A percentile compares a stretch with the other conserved stretches of the same genome.
These are phyloP conservation scores for Thelephora ganbajun DNA, from an alignment of 768 basidiomycete genomes.

Conservation along the genomic window DNA sequence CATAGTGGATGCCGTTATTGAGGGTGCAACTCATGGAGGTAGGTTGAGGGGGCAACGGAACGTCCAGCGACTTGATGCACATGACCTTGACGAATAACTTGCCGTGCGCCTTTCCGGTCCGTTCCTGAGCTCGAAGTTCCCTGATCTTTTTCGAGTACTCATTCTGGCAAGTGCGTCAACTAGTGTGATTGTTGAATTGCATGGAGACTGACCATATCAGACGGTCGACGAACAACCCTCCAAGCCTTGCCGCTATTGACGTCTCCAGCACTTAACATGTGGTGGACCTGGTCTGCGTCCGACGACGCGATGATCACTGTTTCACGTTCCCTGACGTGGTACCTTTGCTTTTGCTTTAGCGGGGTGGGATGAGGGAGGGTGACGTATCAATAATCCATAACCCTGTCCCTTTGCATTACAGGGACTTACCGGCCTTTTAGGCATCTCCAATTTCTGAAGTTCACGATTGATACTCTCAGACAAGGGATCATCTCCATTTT, in stretches of 20 bases:
- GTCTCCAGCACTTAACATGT: constrained; percentile 66
- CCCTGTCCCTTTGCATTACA: neutral
- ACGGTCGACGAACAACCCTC: constrained; percentile 77
- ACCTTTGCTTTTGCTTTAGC: constrained; percentile 39
- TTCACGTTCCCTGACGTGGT: constrained; percentile 68
- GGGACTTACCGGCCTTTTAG: constrained; percentile 28
- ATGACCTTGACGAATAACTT: constrained; percentile 92
- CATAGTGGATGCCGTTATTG: constrained; percentile 95
- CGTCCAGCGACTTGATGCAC: constrained; percentile 53
- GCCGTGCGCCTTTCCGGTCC: constrained; percentile 68
- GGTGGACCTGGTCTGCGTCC: constrained; percentile 56
- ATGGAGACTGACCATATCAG: constrained; percentile 67
- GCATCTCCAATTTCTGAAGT: constrained; percentile 40
- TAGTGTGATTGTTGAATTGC: neutral
- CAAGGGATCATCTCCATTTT: constrained; percentile 38
- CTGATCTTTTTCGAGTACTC: constrained; percentile 87
- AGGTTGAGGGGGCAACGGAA: constrained; percentile 67
- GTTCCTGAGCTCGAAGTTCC: constrained; percentile 66
- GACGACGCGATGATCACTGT: constrained; percentile 65
- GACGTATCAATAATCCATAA: neutral
- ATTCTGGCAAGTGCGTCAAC: constrained; percentile 36
- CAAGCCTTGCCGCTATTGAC: constrained; percentile 74
- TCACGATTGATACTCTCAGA: constrained; percentile 64
- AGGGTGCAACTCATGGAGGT: constrained; percentile 76
- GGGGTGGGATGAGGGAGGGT: constrained; percentile 1